Evolutionary conservation across 2,329 filamentous ascomycete genomes (phyloP).

Genomic region (Cercospora janseana): DNA sequence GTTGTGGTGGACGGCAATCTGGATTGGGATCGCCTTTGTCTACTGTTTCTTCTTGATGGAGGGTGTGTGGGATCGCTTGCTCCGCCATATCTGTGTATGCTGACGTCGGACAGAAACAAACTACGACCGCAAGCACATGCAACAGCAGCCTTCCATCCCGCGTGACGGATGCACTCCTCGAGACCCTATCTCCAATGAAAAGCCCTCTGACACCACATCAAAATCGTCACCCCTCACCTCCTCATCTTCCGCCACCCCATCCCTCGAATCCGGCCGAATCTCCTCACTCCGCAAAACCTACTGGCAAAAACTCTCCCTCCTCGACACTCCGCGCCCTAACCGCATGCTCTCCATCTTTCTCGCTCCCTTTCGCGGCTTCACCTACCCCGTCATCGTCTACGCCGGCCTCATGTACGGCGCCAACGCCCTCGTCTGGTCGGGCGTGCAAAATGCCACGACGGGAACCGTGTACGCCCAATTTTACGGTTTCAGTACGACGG

Average conservation of each 20-base stretch:
- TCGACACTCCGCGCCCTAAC: constrained; percentile 45
- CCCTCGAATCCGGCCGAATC: constrained; percentile 34
- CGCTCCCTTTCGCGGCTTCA: constrained; percentile 30
- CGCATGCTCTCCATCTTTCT: constrained; percentile 42
- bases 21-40: constrained; percentile 50
- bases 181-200: no score
- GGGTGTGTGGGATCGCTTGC: constrained; percentile 7
- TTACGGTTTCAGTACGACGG: constrained; percentile 40
- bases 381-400: constrained; percentile 28
- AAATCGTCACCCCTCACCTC: background rate
- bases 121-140: constrained; percentile 37
- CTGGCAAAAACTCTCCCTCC: constrained; percentile 42
- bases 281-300: constrained; percentile 44
- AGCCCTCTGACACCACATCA: no score
- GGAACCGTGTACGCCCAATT: constrained; percentile 38
- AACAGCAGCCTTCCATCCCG: no score
- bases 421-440: constrained; percentile 30
- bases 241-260: constrained; percentile 8
- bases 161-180: no score
- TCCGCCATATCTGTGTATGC: background rate
- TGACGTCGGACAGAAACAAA: constrained; percentile 50
- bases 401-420: constrained; percentile 31
- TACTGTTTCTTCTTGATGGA: constrained; percentile 60
- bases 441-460: constrained; percentile 30
- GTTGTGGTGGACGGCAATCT: constrained; percentile 55